A percentile compares a stretch with the other conserved stretches of the same genome.
These are phyloP conservation scores for Clavispora phyllophila DNA, from an alignment of 805 yeast species.

Conservation along the genomic window DNA sequence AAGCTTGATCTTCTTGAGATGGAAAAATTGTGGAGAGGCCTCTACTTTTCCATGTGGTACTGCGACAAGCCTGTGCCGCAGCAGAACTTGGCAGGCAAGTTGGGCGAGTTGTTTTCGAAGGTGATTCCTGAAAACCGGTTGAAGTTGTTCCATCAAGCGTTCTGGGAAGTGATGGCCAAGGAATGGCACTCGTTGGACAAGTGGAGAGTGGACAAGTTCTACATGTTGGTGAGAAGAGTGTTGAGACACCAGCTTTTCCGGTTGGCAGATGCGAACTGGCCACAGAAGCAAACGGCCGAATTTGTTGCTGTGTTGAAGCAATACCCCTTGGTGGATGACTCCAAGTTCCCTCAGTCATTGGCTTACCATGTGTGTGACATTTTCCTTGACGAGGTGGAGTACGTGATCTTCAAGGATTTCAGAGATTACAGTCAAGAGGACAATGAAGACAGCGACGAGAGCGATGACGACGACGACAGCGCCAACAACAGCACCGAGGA, in stretches of 20 bases:
- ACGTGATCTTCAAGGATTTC: constrained; percentile 47
- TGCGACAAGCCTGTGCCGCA: constrained; percentile 92
- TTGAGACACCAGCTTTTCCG: constrained; percentile 59
- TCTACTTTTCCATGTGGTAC: constrained; percentile 94
- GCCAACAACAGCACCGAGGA: no score
- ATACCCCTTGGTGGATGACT: constrained; percentile 54
- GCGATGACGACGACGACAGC: constrained; percentile 2
- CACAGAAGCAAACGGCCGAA: constrained; percentile 33
- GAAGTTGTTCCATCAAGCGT: constrained; percentile 58
- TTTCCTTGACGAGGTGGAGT: constrained; percentile 77
- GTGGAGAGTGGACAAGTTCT: constrained; percentile 82
- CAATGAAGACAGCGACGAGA: constrained; percentile 36
- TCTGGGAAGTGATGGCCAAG: constrained; percentile 70
- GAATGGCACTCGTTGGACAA: constrained; percentile 87
- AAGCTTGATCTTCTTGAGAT: constrained; percentile 49
- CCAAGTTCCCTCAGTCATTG: constrained; percentile 63
- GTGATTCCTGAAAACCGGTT: constrained; percentile 40
- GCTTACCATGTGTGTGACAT: constrained; percentile 85
- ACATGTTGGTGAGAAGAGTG: constrained; percentile 73
- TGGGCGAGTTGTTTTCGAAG: constrained; percentile 54
- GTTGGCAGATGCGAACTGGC: constrained; percentile 52
- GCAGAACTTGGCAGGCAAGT: constrained; percentile 69
- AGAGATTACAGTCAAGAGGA: constrained; percentile 38
- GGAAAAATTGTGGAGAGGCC: constrained; percentile 93
- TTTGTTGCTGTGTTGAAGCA: constrained; percentile 41